phyloP scores from a whole-genome alignment of 2,329 filamentous ascomycete species.

The Cordyceps tenuipes region DNA sequence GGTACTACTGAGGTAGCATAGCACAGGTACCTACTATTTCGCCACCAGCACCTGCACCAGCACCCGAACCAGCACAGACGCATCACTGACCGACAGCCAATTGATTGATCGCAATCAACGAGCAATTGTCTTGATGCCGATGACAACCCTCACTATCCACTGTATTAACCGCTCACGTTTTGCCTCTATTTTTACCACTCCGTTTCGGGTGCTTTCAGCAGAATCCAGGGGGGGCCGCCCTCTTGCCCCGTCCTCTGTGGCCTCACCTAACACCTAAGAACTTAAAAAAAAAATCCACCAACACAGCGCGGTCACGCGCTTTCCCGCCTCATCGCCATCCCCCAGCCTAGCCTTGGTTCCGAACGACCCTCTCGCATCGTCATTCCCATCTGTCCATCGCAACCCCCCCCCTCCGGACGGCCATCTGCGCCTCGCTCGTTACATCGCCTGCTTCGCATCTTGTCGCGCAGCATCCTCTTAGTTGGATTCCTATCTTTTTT shows the following conservation, averaged over 20 bases:
- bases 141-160: background rate
- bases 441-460: conserved; percentile 9
- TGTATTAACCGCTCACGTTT: background rate
- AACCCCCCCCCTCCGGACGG: background rate
- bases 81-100: background rate
- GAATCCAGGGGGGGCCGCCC: too few species aligned
- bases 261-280: background rate
- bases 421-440: conserved; percentile 9
- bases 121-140: background rate
- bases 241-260: background rate
- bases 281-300: background rate
- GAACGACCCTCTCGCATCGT: conserved; percentile 22
- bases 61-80: too few species aligned
- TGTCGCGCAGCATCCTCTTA: background rate
- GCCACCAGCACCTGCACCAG: too few species aligned
- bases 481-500: background rate
- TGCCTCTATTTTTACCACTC: background rate
- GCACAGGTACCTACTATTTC: too few species aligned
- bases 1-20: too few species aligned
- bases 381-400: background rate
- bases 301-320: conserved; percentile 27
- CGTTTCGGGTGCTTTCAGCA: background rate
- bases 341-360: conserved; percentile 15
- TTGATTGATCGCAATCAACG: background rate
- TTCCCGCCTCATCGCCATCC: conserved; percentile 24